These are phyloP conservation scores for Monoraphidium neglectum DNA, from an alignment of 139 green algal species.

Conservation along the genomic window DNA sequence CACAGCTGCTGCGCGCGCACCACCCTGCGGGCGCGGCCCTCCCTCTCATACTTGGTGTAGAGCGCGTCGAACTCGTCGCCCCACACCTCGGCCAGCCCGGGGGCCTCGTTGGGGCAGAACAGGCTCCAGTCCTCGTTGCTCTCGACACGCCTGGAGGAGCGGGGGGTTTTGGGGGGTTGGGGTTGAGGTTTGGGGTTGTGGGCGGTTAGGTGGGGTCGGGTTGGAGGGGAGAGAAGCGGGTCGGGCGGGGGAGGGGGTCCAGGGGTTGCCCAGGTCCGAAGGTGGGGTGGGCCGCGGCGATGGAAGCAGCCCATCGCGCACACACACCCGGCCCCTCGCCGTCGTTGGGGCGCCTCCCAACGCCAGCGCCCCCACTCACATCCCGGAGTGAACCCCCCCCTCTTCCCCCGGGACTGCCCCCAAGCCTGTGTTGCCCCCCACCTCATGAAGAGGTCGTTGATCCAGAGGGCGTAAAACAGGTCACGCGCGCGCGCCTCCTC, in stretches of 20 bases:
- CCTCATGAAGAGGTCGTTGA: constrained; percentile 97
- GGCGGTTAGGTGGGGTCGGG: no score
- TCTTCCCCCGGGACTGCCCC: neutral
- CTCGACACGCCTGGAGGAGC: constrained; percentile 64
- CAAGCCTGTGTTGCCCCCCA: neutral
- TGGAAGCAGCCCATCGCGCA: no score
- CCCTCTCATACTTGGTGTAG: constrained; percentile 83
- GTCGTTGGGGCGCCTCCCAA: no score
- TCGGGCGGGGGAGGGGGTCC: no score
- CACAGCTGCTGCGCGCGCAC: constrained; percentile 98
- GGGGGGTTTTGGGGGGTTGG: no score
- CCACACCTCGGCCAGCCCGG: constrained; percentile 95
- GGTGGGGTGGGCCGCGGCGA: no score
- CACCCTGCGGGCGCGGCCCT: constrained; percentile 73
- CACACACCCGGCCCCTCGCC: no score
- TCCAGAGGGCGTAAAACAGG: constrained; percentile 98
- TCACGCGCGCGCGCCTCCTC: constrained; percentile 93
- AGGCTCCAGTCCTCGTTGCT: constrained; percentile 88
- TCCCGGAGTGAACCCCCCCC: no score
- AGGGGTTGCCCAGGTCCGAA: no score
- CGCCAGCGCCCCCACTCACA: no score
- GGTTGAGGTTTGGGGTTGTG: no score
- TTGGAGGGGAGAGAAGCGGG: no score
- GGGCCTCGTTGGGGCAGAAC: constrained; percentile 98
- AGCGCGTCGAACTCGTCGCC: constrained; percentile 91